Percentiles rank a stretch among this genome's conserved stretches.
Evolutionary conservation across 495 filamentous ascomycete genomes (phyloP).

Genomic region (Talaromyces borbonicus): DNA sequence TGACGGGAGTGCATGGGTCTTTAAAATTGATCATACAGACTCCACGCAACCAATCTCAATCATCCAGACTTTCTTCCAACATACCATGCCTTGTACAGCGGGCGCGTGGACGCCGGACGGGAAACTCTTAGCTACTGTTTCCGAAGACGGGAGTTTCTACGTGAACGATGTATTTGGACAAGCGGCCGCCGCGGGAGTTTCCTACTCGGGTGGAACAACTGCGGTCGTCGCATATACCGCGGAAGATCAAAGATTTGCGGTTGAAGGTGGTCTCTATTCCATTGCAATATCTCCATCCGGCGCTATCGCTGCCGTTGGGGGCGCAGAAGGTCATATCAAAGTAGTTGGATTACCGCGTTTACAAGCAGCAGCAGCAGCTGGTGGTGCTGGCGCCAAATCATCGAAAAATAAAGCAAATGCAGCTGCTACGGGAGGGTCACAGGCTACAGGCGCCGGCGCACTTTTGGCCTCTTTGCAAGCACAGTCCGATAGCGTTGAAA

Average conservation of each 20-base stretch:
- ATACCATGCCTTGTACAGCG: constrained; percentile 78
- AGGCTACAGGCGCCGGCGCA: constrained; percentile 53
- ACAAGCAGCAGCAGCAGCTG: constrained; percentile 19
- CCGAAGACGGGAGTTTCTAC: constrained; percentile 79
- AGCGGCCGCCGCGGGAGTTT: constrained; percentile 63
- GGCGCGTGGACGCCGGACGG: constrained; percentile 88
- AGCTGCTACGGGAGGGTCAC: too few relatives aligned
- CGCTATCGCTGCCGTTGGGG: constrained; percentile 73
- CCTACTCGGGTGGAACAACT: constrained; percentile 57
- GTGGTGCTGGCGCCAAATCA: constrained; percentile 16
- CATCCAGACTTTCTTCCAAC: constrained; percentile 81
- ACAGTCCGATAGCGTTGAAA: constrained; percentile 75
- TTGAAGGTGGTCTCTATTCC: constrained; percentile 85
- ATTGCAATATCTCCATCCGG: constrained; percentile 72
- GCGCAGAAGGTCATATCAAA: constrained; percentile 73
- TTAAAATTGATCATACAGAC: constrained; percentile 63
- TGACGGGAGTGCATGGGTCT: constrained; percentile 95
- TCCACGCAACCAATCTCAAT: constrained; percentile 58
- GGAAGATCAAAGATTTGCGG: constrained; percentile 77
- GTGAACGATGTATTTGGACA: constrained; percentile 89
- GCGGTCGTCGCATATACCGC: constrained; percentile 70
- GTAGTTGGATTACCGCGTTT: constrained; percentile 76
- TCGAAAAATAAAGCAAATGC: too few relatives aligned
- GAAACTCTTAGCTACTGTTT: constrained; percentile 78
- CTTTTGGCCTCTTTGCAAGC: constrained; percentile 64